Conservation (phyloP, 805 yeast genomes). For the Barnettozyma pratensis region DNA sequence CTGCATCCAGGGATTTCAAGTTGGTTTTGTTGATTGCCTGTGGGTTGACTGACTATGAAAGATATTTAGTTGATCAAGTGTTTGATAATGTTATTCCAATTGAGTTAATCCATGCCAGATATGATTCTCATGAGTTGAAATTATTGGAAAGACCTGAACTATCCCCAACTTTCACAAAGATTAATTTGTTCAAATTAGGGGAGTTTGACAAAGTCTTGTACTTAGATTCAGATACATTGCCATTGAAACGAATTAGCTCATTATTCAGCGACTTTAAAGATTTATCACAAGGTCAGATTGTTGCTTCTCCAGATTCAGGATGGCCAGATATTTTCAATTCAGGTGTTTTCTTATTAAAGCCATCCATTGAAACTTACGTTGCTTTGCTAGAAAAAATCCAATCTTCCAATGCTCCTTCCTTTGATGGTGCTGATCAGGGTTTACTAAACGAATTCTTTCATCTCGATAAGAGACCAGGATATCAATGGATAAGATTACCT, state of each 20-base stretch:
- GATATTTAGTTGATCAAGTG: conserved; percentile 9
- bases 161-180: conserved; percentile 44
- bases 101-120: conserved; percentile 19
- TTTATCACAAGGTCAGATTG: conserved; percentile 20
- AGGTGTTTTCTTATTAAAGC: conserved; percentile 60
- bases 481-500: conserved; percentile 65
- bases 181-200: conserved; percentile 42
- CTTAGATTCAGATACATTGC: conserved; percentile 62
- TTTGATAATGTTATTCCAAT: conserved; percentile 27
- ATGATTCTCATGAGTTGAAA: conserved; percentile 22
- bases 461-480: conserved; percentile 13
- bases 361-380: conserved; percentile 38
- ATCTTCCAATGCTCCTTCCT: conserved; percentile 33
- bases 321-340: conserved; percentile 87
- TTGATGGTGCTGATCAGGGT: conserved; percentile 93
- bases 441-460: conserved; percentile 64
- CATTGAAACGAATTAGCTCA: conserved; percentile 28
- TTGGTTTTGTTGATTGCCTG: conserved; percentile 21
- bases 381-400: conserved; percentile 31
- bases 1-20: conserved; percentile 5
- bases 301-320: conserved; percentile 70
- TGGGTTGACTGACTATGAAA: conserved; percentile 15
- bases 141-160: conserved; percentile 47
- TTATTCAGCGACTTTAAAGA: conserved; percentile 18
- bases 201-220: conserved; percentile 46